These are phyloP conservation scores for Gaultheria prostrata DNA, from an alignment of 148 eudicot genomes.

Conservation along the genomic window DNA sequence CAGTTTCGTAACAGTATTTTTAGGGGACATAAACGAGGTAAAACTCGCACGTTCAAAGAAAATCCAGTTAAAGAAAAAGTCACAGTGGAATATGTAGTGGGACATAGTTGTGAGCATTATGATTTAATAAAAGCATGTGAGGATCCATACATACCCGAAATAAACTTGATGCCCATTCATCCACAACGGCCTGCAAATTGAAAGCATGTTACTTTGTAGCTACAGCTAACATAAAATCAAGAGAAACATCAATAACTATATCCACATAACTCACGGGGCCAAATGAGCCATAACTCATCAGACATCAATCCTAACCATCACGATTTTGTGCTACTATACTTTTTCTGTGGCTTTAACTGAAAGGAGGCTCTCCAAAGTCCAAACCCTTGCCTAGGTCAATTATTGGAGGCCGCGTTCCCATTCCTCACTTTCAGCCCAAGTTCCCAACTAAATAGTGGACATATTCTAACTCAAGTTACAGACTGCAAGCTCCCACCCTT, in stretches of 20 bases:
- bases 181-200: constrained; percentile 78
- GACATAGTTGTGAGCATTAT: not conserved
- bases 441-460: not conserved
- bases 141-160: constrained; percentile 61
- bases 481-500: not conserved
- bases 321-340: not conserved
- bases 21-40: not conserved
- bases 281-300: not conserved
- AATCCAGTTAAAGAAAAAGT: not conserved
- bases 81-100: not conserved
- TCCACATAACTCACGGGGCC: not conserved
- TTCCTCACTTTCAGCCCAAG: not conserved
- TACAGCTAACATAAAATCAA: constrained; percentile 4
- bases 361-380: not conserved
- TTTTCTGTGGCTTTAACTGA: not conserved
- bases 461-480: not conserved
- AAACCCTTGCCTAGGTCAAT: not conserved
- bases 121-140: not conserved
- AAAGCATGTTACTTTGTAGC: not conserved
- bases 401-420: not conserved
- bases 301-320: constrained; percentile 5
- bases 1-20: not conserved
- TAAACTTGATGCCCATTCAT: constrained; percentile 98
- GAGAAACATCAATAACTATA: not conserved
- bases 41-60: not conserved